Evolutionary conservation across 768 basidiomycete species (phyloP).

Genomic region (Amanita exitialis): DNA sequence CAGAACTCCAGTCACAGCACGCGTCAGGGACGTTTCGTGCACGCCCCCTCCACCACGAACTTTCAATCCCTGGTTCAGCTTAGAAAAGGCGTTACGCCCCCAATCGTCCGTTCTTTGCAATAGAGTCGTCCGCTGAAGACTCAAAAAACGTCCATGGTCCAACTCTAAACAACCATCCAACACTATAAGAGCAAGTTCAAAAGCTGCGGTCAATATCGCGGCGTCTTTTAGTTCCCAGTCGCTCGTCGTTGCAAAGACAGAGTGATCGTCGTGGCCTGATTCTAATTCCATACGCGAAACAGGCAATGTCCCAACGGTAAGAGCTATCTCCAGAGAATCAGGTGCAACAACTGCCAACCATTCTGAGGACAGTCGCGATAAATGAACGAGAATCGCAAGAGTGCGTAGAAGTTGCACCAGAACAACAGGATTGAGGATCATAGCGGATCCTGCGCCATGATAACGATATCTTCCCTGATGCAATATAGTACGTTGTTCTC

Average conservation of each 20-base stretch:
- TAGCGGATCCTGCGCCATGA: slow-evolving; percentile 67
- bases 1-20: slow-evolving; percentile 71
- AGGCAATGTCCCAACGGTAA: slow-evolving; percentile 65
- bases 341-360: slow-evolving; percentile 80
- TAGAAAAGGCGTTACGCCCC: slow-evolving; percentile 58
- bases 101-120: slow-evolving; percentile 72
- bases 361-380: slow-evolving; percentile 67
- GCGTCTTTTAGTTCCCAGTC: slow-evolving; percentile 44
- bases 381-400: slow-evolving; percentile 72
- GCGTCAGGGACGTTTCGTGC: slow-evolving; percentile 49
- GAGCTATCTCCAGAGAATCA: slow-evolving; percentile 72
- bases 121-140: slow-evolving; percentile 65
- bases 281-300: slow-evolving; percentile 33
- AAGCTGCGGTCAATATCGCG: slow-evolving; percentile 58
- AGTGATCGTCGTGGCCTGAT: slow-evolving; percentile 22
- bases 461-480: slow-evolving; percentile 48
- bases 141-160: slow-evolving; percentile 67
- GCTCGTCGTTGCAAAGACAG: slow-evolving; percentile 16
- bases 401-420: slow-evolving; percentile 71
- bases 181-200: slow-evolving; percentile 71
- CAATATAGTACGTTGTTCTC: slow-evolving; percentile 60
- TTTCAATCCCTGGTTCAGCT: slow-evolving; percentile 53
- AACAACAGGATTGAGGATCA: slow-evolving; percentile 71
- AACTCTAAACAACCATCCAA: slow-evolving; percentile 67
- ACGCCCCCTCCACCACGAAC: slow-evolving; percentile 57